Percentiles rank a stretch among this genome's conserved stretches.
Conservation (phyloP, 306 rosid genomes). For the Fragaria ananassa region DNA sequence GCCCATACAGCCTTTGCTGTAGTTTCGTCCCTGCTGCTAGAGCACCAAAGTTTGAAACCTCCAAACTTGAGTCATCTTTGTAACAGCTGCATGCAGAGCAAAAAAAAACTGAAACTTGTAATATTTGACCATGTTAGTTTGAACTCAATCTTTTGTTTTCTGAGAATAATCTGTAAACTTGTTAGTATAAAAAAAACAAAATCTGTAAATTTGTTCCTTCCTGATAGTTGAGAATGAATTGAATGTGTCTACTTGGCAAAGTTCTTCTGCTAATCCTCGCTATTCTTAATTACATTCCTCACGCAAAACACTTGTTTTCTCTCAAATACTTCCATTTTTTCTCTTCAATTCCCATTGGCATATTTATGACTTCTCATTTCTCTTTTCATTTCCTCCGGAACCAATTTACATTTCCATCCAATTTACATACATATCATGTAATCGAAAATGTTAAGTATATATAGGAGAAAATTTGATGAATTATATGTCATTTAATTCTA, state of each 20-base stretch:
- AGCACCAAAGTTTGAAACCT: too few relatives aligned
- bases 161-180: too few relatives aligned
- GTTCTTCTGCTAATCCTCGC: not conserved
- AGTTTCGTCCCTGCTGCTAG: too few relatives aligned
- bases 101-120: too few relatives aligned
- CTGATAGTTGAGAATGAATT: not conserved
- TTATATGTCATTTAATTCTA: not conserved
- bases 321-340: not conserved
- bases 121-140: too few relatives aligned
- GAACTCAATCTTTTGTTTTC: too few relatives aligned
- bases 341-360: conserved; percentile 1
- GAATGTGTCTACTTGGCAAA: not conserved
- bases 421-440: not conserved
- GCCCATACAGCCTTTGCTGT: too few relatives aligned
- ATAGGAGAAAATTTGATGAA: not conserved
- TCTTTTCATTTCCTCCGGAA: not conserved
- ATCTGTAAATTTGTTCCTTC: not conserved
- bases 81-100: too few relatives aligned
- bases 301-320: not conserved
- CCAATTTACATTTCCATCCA: not conserved
- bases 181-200: too few relatives aligned
- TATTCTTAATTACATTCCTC: not conserved
- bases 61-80: too few relatives aligned
- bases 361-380: not conserved
- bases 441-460: not conserved